These are phyloP conservation scores for Helichrysum umbraculigerum DNA, from an alignment of 129 eudicot genomes.

Conservation along the genomic window DNA sequence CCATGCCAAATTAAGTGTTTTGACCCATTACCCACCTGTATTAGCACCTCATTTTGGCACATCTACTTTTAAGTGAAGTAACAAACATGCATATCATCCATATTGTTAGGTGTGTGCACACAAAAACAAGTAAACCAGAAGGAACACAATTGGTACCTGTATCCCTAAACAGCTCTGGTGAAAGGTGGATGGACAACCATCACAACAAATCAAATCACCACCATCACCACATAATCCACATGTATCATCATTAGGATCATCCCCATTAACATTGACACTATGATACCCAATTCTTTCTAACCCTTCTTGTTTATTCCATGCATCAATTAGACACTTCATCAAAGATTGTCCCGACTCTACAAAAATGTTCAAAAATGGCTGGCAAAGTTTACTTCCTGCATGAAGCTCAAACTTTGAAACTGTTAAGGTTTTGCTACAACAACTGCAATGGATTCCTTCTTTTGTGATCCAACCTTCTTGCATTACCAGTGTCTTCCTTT, in stretches of 20 bases:
- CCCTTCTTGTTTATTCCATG: slow-evolving; percentile 90
- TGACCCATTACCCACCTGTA: background rate
- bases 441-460: slow-evolving; percentile 93
- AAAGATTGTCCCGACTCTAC: slow-evolving; percentile 73
- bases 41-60: background rate
- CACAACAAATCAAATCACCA: slow-evolving; percentile 92
- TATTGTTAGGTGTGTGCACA: background rate
- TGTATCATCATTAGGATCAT: slow-evolving; percentile 89
- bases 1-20: background rate
- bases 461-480: slow-evolving; percentile 94
- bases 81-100: background rate
- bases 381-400: slow-evolving; percentile 86
- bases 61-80: background rate
- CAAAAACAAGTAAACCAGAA: slow-evolving; percentile 4
- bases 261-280: slow-evolving; percentile 61
- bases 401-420: slow-evolving; percentile 93
- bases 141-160: slow-evolving; percentile 41
- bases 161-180: slow-evolving; percentile 87
- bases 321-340: slow-evolving; percentile 77
- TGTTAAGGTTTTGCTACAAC: slow-evolving; percentile 82
- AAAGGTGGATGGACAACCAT: slow-evolving; percentile 92
- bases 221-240: slow-evolving; percentile 94
- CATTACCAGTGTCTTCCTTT: slow-evolving; percentile 67
- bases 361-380: slow-evolving; percentile 69
- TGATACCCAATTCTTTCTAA: slow-evolving; percentile 52